phyloP scores from a whole-genome alignment of 495 filamentous ascomycete genomes.

The Parmelia sp. region DNA sequence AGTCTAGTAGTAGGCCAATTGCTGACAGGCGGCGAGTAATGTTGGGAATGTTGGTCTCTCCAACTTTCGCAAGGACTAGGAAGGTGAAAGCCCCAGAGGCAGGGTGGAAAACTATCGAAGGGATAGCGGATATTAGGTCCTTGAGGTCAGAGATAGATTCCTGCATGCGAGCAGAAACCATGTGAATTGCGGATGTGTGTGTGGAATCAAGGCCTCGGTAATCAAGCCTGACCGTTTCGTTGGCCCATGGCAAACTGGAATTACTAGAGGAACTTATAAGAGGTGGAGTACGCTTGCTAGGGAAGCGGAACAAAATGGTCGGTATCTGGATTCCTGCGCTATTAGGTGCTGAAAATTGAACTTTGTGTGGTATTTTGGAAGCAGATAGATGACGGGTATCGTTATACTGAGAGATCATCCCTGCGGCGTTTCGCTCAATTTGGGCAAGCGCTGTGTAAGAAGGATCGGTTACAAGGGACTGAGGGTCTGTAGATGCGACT shows the following conservation, averaged over 20 bases:
- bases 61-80: constrained; percentile 50
- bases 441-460: constrained; percentile 29
- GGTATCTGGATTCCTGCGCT: constrained; percentile 31
- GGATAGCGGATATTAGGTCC: constrained; percentile 45
- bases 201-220: constrained; percentile 41
- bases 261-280: constrained; percentile 21
- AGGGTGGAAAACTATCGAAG: constrained; percentile 53
- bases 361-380: constrained; percentile 27
- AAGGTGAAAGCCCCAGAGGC: constrained; percentile 47
- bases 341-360: constrained; percentile 26
- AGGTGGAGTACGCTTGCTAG: constrained; percentile 34
- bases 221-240: constrained; percentile 47
- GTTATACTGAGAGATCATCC: constrained; percentile 35
- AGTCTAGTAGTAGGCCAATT: constrained; percentile 58
- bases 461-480: constrained; percentile 21
- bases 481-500: constrained; percentile 25
- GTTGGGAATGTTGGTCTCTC: constrained; percentile 46
- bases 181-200: constrained; percentile 22
- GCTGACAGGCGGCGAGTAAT: constrained; percentile 51
- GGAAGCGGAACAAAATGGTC: constrained; percentile 38
- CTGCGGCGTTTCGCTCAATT: constrained; percentile 34
- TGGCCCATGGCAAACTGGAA: constrained; percentile 40
- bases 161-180: constrained; percentile 39
- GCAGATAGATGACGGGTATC: constrained; percentile 30
- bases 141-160: constrained; percentile 37